Evolutionary conservation across 495 filamentous ascomycete species (phyloP).

Genomic region (Tuber umbilicatum): DNA sequence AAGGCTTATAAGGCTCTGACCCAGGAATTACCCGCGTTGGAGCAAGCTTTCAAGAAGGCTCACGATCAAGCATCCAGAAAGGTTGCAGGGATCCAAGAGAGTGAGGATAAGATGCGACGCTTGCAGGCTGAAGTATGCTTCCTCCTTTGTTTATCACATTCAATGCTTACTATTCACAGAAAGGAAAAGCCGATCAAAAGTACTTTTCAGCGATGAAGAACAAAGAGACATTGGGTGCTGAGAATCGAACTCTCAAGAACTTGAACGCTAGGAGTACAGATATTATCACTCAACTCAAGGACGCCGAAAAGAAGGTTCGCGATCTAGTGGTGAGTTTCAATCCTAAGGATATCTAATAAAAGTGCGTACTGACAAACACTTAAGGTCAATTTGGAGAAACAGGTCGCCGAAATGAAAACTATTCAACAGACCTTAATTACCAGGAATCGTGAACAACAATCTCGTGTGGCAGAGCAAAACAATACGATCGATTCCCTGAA

Average conservation of each 20-base stretch:
- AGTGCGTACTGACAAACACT: slow-evolving; percentile 51
- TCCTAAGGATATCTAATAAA: slow-evolving; percentile 30
- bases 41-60: slow-evolving; percentile 78
- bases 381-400: slow-evolving; percentile 81
- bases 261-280: slow-evolving; percentile 88
- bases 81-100: slow-evolving; percentile 61
- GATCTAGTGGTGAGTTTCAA: slow-evolving; percentile 38
- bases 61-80: slow-evolving; percentile 78
- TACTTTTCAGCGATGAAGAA: slow-evolving; percentile 93
- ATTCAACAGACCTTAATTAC: slow-evolving; percentile 57
- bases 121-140: slow-evolving; percentile 58
- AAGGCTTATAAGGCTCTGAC: slow-evolving; percentile 75
- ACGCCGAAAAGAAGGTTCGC: slow-evolving; percentile 56
- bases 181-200: slow-evolving; percentile 93
- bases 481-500: slow-evolving; percentile 66
- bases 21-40: slow-evolving; percentile 77
- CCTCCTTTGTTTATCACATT: neutral
- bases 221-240: slow-evolving; percentile 71
- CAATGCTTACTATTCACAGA: slow-evolving; percentile 44
- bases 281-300: slow-evolving; percentile 86
- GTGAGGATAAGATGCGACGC: slow-evolving; percentile 72
- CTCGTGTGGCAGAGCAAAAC: slow-evolving; percentile 58
- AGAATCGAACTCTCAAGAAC: slow-evolving; percentile 66
- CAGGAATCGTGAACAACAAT: slow-evolving; percentile 66
- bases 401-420: slow-evolving; percentile 71